Base-by-base conservation (phyloP, 2,329 filamentous ascomycete species). In the Colletotrichum musicola region DNA sequence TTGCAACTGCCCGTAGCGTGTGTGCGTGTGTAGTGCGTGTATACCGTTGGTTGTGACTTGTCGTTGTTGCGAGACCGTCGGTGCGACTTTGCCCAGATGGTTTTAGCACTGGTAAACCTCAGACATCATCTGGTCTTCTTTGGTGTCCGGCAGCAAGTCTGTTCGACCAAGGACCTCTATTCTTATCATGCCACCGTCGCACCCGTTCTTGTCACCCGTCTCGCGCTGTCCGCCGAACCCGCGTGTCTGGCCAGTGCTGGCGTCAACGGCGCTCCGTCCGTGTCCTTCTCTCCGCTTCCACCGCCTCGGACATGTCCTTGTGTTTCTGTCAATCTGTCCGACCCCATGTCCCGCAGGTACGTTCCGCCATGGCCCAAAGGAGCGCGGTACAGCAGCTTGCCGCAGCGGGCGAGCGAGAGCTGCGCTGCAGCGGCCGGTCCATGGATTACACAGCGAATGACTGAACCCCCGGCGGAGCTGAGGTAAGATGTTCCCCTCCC, bases 281-380 rank as follows among this genome's bases (percentile, higher is more conserved):
- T 68, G 58, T n/a, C 49, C 47, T 69, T 69, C 68, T 68, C 55
- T 69, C 60, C 46, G 60, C 60, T 70, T 70, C 68, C 60, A 69
- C 60, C 27, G 62, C 49, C 42, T 61, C 62, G 56, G 66, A 62
- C 50, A 62, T 35, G 47, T 53, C 55, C 13, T 58, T 27, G 59
- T 46, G 16, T 44, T 18, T 35, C 12, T 54, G 20, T 57, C 46
- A 59, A 16, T 51, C 61, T 59, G 27, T 60, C 30, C 49, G 42
- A 66, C 62, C 62, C 46, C 62, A 46, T 42, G 47, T 35, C 47
- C 47, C 22, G 58, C 27, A 42, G 58, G 59, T 62, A 54, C 62
- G 40, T 35, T 46, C 35, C 18, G 25, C 56, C 63, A 18, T 62
- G 25, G 38, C 67, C 67, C 40, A 65, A 68, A 68, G 14, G 49